Evolutionary conservation across 805 yeast genomes (phyloP), one percentile per base, ranked within the genome.

Genomic region (Candida hispaniensis): DNA sequence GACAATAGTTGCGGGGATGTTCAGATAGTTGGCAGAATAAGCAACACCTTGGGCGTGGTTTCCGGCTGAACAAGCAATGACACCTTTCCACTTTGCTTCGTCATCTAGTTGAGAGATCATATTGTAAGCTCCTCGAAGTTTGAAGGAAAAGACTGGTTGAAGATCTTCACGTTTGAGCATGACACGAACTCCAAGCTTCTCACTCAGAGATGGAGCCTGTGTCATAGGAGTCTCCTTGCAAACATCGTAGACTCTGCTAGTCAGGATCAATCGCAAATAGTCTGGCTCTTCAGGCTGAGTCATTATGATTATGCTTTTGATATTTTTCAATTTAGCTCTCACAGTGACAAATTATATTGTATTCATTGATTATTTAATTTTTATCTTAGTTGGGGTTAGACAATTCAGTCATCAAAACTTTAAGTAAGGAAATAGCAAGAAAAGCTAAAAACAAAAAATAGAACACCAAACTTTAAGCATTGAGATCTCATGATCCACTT

Each of bases 31-130:
- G 4, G 97, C 94, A 14, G 94, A 79, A 54, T 60, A 88, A 0
- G 98, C 98, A 9, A 91, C 97, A 46, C 99, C 99, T 55, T 91
- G 99, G 1, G 99, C 99, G 50, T 91, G 99, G 58, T 91, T 91
- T 20, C 99, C 99, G 4, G 99, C 99, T 18, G 96, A 83, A 51
- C 97, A 91, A 0, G 97, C 96, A 53, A 93, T 79, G 38, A 91
- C 96, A 48, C 99, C 99, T 30, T 69, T 65, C 55, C 82, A 48
- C 44, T 76, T 68, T 47, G 75, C 63, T 28, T 68, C 71, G 13
- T 60, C 53, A 10, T 64, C 51, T 32, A 91, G 59, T 49, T 88
- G 81, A 20, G 97, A 93, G 48, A 91, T 79, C 94, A 83, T 85
- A 56, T 91, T 91, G 60, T 86, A 83, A 11, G 98, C 99, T 41